phyloP scores from a whole-genome alignment of 352 stramenopile species.

The Hyaloperonospora brassicae region DNA sequence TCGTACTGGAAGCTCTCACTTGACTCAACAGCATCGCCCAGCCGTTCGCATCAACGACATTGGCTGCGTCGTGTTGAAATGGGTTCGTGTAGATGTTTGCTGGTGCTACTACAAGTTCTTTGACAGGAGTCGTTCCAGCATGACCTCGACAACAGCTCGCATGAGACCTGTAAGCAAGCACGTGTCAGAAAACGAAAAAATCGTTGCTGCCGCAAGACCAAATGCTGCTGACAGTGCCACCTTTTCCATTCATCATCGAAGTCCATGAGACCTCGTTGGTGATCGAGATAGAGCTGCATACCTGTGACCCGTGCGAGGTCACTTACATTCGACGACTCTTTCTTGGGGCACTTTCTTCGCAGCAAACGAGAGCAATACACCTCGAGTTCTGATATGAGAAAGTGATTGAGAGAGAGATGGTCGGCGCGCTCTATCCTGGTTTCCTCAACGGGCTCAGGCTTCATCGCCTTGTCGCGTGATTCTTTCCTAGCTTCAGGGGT shows the following conservation, averaged over 20 bases:
- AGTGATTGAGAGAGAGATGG: slow-evolving; percentile 40
- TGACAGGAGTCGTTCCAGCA: background rate
- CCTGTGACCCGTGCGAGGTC: slow-evolving; percentile 31
- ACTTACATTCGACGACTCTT: slow-evolving; percentile 14
- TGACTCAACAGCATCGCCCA: slow-evolving; percentile 21
- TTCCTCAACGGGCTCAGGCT: slow-evolving; percentile 11
- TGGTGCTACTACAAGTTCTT: slow-evolving; percentile 4
- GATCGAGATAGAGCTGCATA: slow-evolving; percentile 40
- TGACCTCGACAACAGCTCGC: slow-evolving; percentile 15
- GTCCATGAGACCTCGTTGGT: slow-evolving; percentile 39
- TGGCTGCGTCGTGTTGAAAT: slow-evolving; percentile 16
- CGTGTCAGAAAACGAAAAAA: slow-evolving; percentile 1
- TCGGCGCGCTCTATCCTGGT: slow-evolving; percentile 23
- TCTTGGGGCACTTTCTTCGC: slow-evolving; percentile 2
- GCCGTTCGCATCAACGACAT: slow-evolving; percentile 1
- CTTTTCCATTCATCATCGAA: slow-evolving; percentile 48
- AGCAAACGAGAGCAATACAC: slow-evolving; percentile 33
- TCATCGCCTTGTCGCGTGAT: slow-evolving; percentile 8
- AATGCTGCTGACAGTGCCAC: slow-evolving; percentile 11
- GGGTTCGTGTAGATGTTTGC: slow-evolving; percentile 18
- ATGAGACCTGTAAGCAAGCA: slow-evolving; percentile 21
- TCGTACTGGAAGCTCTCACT: slow-evolving; percentile 24
- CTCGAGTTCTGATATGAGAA: slow-evolving; percentile 42
- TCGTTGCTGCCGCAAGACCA: background rate
- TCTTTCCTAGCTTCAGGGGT: slow-evolving; percentile 20